Evolutionary conservation across 2,329 filamentous ascomycete species (phyloP).

Genomic region (Acarospora socialis): DNA sequence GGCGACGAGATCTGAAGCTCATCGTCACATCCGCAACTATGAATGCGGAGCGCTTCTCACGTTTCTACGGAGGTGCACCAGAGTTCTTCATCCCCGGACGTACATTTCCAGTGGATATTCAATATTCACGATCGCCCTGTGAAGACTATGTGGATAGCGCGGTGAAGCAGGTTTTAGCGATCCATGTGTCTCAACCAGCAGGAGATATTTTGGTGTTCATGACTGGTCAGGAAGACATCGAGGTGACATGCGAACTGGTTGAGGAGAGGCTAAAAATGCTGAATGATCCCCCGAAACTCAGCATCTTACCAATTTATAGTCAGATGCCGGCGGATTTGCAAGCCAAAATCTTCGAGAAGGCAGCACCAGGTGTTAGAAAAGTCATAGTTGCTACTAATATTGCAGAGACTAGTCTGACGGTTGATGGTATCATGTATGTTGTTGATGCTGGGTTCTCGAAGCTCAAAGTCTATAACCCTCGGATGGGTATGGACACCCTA

Average conservation of each 20-base stretch:
- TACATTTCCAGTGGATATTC: conserved; percentile 92
- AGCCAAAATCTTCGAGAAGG: conserved; percentile 92
- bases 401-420: conserved; percentile 91
- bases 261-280: conserved; percentile 75
- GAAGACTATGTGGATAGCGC: conserved; percentile 97
- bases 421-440: conserved; percentile 98
- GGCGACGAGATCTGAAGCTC: conserved; percentile 80
- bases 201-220: conserved; percentile 98
- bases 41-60: conserved; percentile 91
- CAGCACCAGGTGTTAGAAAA: conserved; percentile 79
- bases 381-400: conserved; percentile 98
- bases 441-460: conserved; percentile 95
- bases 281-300: conserved; percentile 88
- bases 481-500: conserved; percentile 98
- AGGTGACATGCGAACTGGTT: conserved; percentile 85
- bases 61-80: conserved; percentile 89
- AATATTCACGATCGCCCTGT: conserved; percentile 87
- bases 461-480: conserved; percentile 95
- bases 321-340: conserved; percentile 98
- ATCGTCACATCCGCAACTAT: conserved; percentile 98
- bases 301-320: conserved; percentile 94
- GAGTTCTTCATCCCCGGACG: conserved; percentile 93
- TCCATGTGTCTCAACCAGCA: conserved; percentile 84
- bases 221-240: conserved; percentile 98
- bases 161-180: conserved; percentile 87